phyloP scores from a whole-genome alignment of 2,329 filamentous ascomycete genomes.

The Epichloe gansuensis region DNA sequence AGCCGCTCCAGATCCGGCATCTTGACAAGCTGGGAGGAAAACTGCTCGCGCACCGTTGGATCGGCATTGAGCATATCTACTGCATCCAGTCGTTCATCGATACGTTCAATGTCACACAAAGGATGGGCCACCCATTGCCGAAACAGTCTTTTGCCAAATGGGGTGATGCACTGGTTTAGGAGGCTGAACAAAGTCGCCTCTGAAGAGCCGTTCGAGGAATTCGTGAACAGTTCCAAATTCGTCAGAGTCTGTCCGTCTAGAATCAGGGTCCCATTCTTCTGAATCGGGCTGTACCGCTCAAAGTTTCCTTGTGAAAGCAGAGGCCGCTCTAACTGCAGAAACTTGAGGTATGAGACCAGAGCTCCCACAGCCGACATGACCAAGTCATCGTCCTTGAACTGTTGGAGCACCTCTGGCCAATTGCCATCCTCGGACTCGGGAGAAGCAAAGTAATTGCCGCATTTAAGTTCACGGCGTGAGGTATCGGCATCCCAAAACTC shows the following conservation, averaged over 20 bases:
- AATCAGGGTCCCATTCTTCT: slow-evolving; percentile 78
- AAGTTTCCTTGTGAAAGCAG: slow-evolving; percentile 86
- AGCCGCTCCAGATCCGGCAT: slow-evolving; percentile 90
- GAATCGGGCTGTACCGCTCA: slow-evolving; percentile 80
- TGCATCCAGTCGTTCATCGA: slow-evolving; percentile 88
- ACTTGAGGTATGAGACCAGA: slow-evolving; percentile 71
- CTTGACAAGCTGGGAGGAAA: slow-evolving; percentile 75
- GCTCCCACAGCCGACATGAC: slow-evolving; percentile 87
- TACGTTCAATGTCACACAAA: slow-evolving; percentile 70
- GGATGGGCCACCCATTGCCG: slow-evolving; percentile 97
- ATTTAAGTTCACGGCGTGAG: slow-evolving; percentile 68
- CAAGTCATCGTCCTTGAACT: slow-evolving; percentile 64
- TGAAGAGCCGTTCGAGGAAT: slow-evolving; percentile 71
- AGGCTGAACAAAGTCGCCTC: slow-evolving; percentile 85
- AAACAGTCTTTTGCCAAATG: slow-evolving; percentile 92
- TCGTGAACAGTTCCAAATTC: slow-evolving; percentile 95
- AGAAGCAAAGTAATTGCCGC: slow-evolving; percentile 62
- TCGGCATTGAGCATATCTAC: slow-evolving; percentile 88
- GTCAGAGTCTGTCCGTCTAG: slow-evolving; percentile 92
- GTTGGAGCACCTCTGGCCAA: slow-evolving; percentile 66
- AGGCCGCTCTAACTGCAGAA: slow-evolving; percentile 78
- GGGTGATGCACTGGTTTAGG: slow-evolving; percentile 87
- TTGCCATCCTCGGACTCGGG: slow-evolving; percentile 41
- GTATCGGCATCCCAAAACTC: slow-evolving; percentile 88
- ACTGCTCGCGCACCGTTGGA: slow-evolving; percentile 66